Conservation (phyloP, 2,329 filamentous ascomycete genomes). For the Fusarium abutilonis region DNA sequence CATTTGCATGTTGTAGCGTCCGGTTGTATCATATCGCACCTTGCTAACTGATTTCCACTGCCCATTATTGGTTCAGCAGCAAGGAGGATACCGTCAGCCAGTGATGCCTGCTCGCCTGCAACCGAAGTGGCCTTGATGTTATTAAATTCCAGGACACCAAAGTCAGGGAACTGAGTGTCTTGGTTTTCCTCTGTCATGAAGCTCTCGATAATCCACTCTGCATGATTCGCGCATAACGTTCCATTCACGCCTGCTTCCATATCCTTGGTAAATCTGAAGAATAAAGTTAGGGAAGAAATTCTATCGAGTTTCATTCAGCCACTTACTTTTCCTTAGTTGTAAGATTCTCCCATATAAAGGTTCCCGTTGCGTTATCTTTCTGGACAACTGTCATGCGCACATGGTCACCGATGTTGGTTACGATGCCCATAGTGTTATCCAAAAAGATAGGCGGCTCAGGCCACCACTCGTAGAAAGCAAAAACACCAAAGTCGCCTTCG, state of each 20-base stretch:
- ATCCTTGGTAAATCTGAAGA: constrained; percentile 3
- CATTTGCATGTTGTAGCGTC: too few relatives aligned
- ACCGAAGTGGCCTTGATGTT: constrained; percentile 17
- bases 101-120: neutral
- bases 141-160: constrained; percentile 4
- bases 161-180: constrained; percentile 7
- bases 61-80: too few relatives aligned
- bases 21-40: too few relatives aligned
- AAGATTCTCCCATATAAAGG: constrained; percentile 17
- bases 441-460: constrained; percentile 2
- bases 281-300: neutral
- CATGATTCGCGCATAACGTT: constrained; percentile 16
- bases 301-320: neutral
- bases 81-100: neutral
- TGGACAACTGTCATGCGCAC: constrained; percentile 16
- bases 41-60: too few relatives aligned
- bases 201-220: constrained; percentile 15
- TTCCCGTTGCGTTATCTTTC: constrained; percentile 10
- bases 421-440: neutral
- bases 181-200: constrained; percentile 6
- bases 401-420: constrained; percentile 14
- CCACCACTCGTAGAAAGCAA: constrained; percentile 22
- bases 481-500: constrained; percentile 16
- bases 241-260: constrained; percentile 7
- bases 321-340: constrained; percentile 5